Conservation (phyloP, 345 rosid species). For the Brassica cretica region DNA sequence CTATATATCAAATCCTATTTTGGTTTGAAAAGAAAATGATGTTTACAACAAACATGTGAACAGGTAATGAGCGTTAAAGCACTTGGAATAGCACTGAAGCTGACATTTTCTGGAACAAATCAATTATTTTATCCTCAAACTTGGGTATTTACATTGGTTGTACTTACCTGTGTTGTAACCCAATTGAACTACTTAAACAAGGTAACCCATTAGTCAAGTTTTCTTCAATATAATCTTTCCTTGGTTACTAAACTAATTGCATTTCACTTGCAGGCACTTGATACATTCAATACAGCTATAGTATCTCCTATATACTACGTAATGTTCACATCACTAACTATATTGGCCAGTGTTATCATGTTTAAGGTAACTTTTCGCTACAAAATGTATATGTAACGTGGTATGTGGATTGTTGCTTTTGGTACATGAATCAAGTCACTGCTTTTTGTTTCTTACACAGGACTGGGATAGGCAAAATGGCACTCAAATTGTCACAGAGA, state of each 20-base stretch:
- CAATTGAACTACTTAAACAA: constrained; percentile 79
- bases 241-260: constrained; percentile 1
- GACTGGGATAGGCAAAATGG: constrained; percentile 87
- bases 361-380: constrained; percentile 61
- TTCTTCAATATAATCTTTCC: neutral
- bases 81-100: constrained; percentile 74
- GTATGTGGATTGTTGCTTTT: neutral
- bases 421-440: constrained; percentile 16
- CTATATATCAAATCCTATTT: neutral
- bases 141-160: constrained; percentile 64
- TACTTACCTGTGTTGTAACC: constrained; percentile 63
- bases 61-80: constrained; percentile 88
- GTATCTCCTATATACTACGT: constrained; percentile 92
- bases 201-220: constrained; percentile 36
- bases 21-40: neutral
- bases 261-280: constrained; percentile 69
- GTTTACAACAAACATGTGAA: constrained; percentile 5
- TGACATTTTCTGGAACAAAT: constrained; percentile 70
- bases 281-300: constrained; percentile 87
- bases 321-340: constrained; percentile 85
- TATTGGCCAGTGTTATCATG: constrained; percentile 90
- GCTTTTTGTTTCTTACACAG: constrained; percentile 36
- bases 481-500: constrained; percentile 73
- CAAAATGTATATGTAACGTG: neutral
- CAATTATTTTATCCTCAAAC: constrained; percentile 72